Percentiles rank a stretch among this genome's conserved stretches.
These are phyloP conservation scores for Kondoa malvinella DNA, from an alignment of 768 basidiomycete genomes.

Conservation along the genomic window DNA sequence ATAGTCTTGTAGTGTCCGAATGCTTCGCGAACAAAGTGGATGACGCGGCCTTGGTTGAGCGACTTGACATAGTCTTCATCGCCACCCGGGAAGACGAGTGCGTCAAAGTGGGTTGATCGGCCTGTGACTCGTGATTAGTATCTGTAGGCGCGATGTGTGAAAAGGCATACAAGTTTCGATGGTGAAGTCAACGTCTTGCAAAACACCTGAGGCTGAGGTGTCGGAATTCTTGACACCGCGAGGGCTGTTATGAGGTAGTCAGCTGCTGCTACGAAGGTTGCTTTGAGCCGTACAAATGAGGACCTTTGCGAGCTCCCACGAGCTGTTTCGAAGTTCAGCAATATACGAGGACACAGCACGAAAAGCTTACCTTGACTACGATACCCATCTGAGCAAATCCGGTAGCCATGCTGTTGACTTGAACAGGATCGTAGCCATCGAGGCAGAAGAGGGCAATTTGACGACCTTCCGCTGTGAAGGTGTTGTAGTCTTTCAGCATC, in stretches of 20 bases:
- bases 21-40: constrained; percentile 66
- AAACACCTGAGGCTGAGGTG: constrained; percentile 28
- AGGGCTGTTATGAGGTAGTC: constrained; percentile 9
- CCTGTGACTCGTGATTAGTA: constrained; percentile 32
- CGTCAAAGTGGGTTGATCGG: constrained; percentile 70
- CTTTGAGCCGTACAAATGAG: constrained; percentile 31
- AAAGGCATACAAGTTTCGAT: constrained; percentile 39
- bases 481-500: constrained; percentile 19
- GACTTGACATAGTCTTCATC: constrained; percentile 43
- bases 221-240: constrained; percentile 21
- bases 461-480: constrained; percentile 41
- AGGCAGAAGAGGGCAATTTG: constrained; percentile 55
- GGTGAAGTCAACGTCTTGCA: constrained; percentile 44
- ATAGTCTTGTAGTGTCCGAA: constrained; percentile 76
- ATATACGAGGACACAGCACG: too few species aligned
- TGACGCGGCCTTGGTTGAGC: constrained; percentile 45
- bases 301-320: constrained; percentile 49
- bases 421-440: constrained; percentile 52
- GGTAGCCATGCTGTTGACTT: constrained; percentile 45
- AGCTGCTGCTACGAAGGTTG: neutral
- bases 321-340: too few species aligned
- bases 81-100: constrained; percentile 60
- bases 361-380: too few species aligned
- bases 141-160: neutral
- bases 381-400: constrained; percentile 42